Evolutionary conservation across 371 early-diverging fungal genomes (phyloP).

Genomic region (Mucor velutinosus): DNA sequence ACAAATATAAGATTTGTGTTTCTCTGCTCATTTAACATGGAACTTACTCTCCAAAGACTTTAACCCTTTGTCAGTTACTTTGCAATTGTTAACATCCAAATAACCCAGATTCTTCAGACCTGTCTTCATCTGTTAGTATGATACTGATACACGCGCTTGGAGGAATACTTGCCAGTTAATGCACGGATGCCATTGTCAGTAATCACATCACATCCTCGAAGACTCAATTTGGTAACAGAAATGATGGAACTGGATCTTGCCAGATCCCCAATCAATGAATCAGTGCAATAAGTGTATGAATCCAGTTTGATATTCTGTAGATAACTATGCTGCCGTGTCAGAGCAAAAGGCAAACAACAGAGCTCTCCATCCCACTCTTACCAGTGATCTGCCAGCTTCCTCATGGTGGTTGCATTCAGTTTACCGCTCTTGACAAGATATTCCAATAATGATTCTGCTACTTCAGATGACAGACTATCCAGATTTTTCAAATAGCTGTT

Average conservation of each 20-base stretch:
- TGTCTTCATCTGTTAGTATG: neutral
- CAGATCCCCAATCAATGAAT: constrained; percentile 39
- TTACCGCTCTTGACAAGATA: constrained; percentile 28
- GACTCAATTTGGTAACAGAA: constrained; percentile 29
- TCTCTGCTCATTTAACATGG: neutral
- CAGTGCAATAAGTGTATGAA: constrained; percentile 44
- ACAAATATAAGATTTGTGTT: neutral
- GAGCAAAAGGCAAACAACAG: neutral
- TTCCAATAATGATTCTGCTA: constrained; percentile 25
- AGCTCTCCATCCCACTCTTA: neutral
- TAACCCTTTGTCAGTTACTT: constrained; percentile 43
- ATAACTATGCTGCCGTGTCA: constrained; percentile 21
- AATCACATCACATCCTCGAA: constrained; percentile 45
- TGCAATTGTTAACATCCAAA: constrained; percentile 45
- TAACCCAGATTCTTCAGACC: constrained; percentile 38
- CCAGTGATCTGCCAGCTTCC: constrained; percentile 38
- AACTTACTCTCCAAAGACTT: constrained; percentile 30
- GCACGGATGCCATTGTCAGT: constrained; percentile 40
- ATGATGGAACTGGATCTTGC: constrained; percentile 30
- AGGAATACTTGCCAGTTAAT: constrained; percentile 27
- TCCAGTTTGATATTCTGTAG: constrained; percentile 36
- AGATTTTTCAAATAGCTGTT: constrained; percentile 17
- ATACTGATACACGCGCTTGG: neutral
- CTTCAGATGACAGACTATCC: constrained; percentile 25
- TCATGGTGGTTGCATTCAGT: constrained; percentile 30